Conservation (phyloP, 768 basidiomycete genomes). For the Pisolithus tinctorius region DNA sequence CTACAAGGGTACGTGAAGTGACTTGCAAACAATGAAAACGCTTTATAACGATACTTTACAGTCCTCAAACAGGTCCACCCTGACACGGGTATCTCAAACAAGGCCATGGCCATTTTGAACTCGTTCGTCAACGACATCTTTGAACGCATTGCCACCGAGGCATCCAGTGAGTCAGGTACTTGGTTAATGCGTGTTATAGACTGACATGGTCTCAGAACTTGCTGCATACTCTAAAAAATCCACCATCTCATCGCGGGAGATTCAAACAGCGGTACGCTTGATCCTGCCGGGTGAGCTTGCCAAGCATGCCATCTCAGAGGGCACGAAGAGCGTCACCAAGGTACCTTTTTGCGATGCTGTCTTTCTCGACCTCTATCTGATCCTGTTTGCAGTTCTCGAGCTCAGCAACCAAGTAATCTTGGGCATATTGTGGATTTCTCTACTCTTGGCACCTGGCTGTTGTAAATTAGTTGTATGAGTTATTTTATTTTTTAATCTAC, state of each 20-base stretch:
- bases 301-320: constrained; percentile 98
- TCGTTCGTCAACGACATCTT: constrained; percentile 94
- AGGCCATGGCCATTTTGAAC: constrained; percentile 89
- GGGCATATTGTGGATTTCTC: constrained; percentile 13
- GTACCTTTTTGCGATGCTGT: constrained; percentile 10
- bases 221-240: constrained; percentile 99
- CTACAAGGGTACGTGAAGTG: constrained; percentile 60
- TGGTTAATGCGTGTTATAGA: background rate
- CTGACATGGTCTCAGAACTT: constrained; percentile 51
- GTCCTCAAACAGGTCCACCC: constrained; percentile 98
- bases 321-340: constrained; percentile 72
- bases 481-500: constrained; percentile 25
- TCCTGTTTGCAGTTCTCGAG: constrained; percentile 33
- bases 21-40: no score
- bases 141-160: constrained; percentile 85
- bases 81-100: constrained; percentile 98
- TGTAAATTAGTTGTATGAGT: constrained; percentile 29
- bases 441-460: constrained; percentile 10
- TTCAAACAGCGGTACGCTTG: constrained; percentile 91
- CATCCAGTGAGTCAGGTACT: constrained; percentile 56
- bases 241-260: constrained; percentile 96
- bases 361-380: constrained; percentile 2
- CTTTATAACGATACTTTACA: constrained; percentile 18
- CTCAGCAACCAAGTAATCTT: constrained; percentile 36
- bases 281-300: constrained; percentile 97